These are phyloP conservation scores for Ophiostoma angusticollis DNA, from an alignment of 2,329 filamentous ascomycete genomes.

Conservation along the genomic window DNA sequence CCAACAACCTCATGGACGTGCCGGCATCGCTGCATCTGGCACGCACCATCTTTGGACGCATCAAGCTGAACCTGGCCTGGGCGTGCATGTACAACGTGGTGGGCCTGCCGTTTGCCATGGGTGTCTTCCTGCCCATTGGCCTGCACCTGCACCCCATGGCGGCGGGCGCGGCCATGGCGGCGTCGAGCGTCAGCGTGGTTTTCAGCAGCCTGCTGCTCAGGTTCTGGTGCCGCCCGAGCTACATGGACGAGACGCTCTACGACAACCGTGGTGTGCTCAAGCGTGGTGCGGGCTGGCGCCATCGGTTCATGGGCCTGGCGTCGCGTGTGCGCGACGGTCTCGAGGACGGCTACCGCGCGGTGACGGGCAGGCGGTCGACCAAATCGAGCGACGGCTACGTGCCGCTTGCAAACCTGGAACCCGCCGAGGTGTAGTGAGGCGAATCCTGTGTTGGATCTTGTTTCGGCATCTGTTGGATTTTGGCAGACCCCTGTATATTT, in stretches of 20 bases:
- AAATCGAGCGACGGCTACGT: constrained; percentile 45
- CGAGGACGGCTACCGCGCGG: constrained; percentile 19
- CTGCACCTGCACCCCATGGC: constrained; percentile 85
- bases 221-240: constrained; percentile 70
- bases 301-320: constrained; percentile 24
- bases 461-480: not conserved
- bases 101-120: constrained; percentile 93
- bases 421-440: constrained; percentile 4
- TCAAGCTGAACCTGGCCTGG: constrained; percentile 88
- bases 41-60: constrained; percentile 74
- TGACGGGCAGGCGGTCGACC: constrained; percentile 21
- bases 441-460: not conserved
- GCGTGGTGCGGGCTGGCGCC: constrained; percentile 28
- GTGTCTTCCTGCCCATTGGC: constrained; percentile 81
- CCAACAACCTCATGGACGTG: constrained; percentile 85
- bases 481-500: too few species aligned
- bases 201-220: constrained; percentile 71
- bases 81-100: constrained; percentile 87
- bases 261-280: constrained; percentile 38
- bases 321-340: constrained; percentile 28
- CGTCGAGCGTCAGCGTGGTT: constrained; percentile 81
- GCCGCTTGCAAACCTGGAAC: constrained; percentile 40
- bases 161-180: constrained; percentile 87
- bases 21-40: constrained; percentile 73
- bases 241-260: constrained; percentile 65